These are phyloP conservation scores for Zygoascus tannicola DNA, from an alignment of 805 yeast genomes.

Conservation along the genomic window DNA sequence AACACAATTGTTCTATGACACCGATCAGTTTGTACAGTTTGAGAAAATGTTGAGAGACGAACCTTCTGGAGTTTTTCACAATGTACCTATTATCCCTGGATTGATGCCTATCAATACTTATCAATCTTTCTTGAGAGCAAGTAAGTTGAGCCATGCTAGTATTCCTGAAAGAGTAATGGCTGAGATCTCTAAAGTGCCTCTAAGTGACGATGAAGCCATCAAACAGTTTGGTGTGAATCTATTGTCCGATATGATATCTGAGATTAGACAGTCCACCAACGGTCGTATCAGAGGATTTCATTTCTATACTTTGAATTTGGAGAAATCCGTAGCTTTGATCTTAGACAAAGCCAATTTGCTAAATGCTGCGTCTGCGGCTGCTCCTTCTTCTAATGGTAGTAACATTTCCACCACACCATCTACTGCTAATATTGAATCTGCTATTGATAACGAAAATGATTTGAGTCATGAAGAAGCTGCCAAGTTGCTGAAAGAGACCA, in stretches of 20 bases:
- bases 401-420: neutral
- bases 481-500: neutral
- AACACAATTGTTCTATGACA: conserved; percentile 87
- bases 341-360: conserved; percentile 48
- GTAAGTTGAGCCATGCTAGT: conserved; percentile 80
- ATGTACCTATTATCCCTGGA: conserved; percentile 70
- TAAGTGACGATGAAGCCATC: conserved; percentile 69
- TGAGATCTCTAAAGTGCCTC: conserved; percentile 47
- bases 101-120: conserved; percentile 86
- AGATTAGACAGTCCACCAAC: conserved; percentile 34
- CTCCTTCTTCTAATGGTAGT: conserved; percentile 20
- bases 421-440: neutral
- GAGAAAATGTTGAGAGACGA: conserved; percentile 35
- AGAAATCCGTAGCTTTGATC: conserved; percentile 82
- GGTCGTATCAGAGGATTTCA: conserved; percentile 74
- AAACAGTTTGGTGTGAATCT: conserved; percentile 75
- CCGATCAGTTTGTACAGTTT: conserved; percentile 60
- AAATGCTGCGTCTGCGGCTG: conserved; percentile 25
- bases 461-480: neutral
- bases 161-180: conserved; percentile 53
- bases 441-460: neutral
- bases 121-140: conserved; percentile 73
- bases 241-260: conserved; percentile 50
- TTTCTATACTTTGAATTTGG: conserved; percentile 86
- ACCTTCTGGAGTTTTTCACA: conserved; percentile 30